phyloP scores from a whole-genome alignment of 225 moss, liverwort and hornwort genomes.

The Neckera pumila region DNA sequence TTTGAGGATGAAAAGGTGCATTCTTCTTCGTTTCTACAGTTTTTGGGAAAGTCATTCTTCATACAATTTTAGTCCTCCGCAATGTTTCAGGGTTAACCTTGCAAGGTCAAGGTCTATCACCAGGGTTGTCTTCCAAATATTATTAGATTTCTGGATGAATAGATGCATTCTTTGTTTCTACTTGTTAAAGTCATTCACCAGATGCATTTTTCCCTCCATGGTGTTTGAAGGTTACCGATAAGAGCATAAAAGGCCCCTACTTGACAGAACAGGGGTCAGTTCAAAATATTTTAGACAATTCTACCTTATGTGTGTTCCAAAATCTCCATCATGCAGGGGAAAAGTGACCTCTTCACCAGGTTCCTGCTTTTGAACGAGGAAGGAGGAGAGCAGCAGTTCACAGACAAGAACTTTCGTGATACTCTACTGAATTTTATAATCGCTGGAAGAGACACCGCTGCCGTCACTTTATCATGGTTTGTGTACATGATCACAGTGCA shows the following conservation, averaged over 20 bases:
- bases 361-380: constrained; percentile 47
- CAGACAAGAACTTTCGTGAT: constrained; percentile 56
- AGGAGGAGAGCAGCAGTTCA: constrained; percentile 4
- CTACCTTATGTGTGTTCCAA: neutral
- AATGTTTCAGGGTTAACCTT: neutral
- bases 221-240: neutral
- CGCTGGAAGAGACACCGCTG: constrained; percentile 49
- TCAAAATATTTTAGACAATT: neutral
- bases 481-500: constrained; percentile 29
- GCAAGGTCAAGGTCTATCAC: neutral
- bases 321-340: neutral
- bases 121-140: neutral
- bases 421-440: constrained; percentile 13
- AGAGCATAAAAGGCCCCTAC: neutral
- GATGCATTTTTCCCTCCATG: neutral
- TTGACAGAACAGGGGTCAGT: neutral
- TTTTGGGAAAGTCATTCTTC: neutral
- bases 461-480: constrained; percentile 53
- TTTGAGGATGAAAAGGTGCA: neutral
- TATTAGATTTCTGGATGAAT: neutral
- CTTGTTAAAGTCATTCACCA: neutral
- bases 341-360: constrained; percentile 38
- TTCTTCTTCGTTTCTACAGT: neutral
- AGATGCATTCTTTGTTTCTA: neutral
- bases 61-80: neutral